These are phyloP conservation scores for Prosopis cineraria DNA, from an alignment of 306 rosid species.

Conservation along the genomic window DNA sequence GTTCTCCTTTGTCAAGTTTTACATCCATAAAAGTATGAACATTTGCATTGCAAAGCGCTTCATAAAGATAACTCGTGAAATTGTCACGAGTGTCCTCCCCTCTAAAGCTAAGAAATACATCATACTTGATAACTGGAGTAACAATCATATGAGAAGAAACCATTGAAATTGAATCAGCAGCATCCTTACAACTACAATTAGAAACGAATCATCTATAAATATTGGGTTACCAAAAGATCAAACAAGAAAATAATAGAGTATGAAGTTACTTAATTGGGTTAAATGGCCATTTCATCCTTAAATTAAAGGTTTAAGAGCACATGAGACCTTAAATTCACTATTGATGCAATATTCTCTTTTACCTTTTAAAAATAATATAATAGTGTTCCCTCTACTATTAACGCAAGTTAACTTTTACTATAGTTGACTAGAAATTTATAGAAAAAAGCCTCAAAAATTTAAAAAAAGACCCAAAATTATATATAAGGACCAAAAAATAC, in stretches of 20 bases:
- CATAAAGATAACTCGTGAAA: background rate
- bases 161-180: background rate
- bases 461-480: too few species aligned
- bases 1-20: background rate
- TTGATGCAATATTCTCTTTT: too few species aligned
- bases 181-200: background rate
- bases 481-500: too few species aligned
- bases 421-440: too few species aligned
- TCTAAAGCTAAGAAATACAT: constrained; percentile 3
- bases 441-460: too few species aligned
- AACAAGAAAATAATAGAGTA: too few species aligned
- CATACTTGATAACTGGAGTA: background rate
- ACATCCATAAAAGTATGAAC: background rate
- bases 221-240: background rate
- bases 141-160: background rate
- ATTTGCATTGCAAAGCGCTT: background rate
- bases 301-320: too few species aligned
- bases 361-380: too few species aligned
- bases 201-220: background rate
- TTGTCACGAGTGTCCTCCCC: background rate
- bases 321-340: too few species aligned
- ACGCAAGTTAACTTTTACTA: too few species aligned
- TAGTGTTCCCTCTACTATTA: too few species aligned
- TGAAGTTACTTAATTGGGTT: background rate
- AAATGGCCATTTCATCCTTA: too few species aligned